phyloP scores from a whole-genome alignment of 805 yeast species.

The Candida tammaniensis region DNA sequence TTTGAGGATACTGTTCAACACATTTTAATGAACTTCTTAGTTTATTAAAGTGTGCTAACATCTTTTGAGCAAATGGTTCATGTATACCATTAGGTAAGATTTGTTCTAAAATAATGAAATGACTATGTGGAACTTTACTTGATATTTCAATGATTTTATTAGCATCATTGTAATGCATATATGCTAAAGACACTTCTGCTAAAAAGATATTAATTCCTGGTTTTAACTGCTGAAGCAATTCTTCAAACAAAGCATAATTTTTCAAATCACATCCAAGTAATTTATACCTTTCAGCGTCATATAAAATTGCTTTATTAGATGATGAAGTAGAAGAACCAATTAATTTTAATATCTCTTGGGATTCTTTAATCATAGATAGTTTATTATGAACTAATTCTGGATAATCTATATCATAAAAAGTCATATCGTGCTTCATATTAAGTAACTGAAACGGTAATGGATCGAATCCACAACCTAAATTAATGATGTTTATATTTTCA shows the following conservation, averaged over 20 bases:
- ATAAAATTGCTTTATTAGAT: slow-evolving; percentile 15
- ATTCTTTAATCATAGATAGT: slow-evolving; percentile 46
- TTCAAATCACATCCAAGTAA: slow-evolving; percentile 70
- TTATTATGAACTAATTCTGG: slow-evolving; percentile 64
- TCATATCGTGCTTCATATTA: slow-evolving; percentile 28
- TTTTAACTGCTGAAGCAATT: slow-evolving; percentile 17
- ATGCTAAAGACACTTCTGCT: slow-evolving; percentile 82
- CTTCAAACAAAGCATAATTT: slow-evolving; percentile 35
- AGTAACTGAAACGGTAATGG: slow-evolving; percentile 41
- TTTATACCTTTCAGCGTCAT: slow-evolving; percentile 43
- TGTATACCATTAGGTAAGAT: slow-evolving; percentile 58
- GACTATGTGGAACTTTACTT: slow-evolving; percentile 45
- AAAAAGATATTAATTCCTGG: slow-evolving; percentile 51
- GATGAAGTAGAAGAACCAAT: slow-evolving; percentile 29
- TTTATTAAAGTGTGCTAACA: slow-evolving; percentile 68
- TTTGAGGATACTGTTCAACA: slow-evolving; percentile 53
- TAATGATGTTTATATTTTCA: slow-evolving; percentile 41
- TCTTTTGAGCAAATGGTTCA: slow-evolving; percentile 71
- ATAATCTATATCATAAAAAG: slow-evolving; percentile 72
- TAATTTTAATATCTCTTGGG: slow-evolving; percentile 45
- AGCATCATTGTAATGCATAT: slow-evolving; percentile 68
- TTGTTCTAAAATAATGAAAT: slow-evolving; percentile 69
- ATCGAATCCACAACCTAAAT: slow-evolving; percentile 76
- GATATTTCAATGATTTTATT: slow-evolving; percentile 55
- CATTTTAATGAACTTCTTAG: slow-evolving; percentile 69